Percentiles rank a stretch among this genome's conserved stretches.
Conservation (phyloP, 2,329 filamentous ascomycete species). For the Zymoseptoria ardabiliae region DNA sequence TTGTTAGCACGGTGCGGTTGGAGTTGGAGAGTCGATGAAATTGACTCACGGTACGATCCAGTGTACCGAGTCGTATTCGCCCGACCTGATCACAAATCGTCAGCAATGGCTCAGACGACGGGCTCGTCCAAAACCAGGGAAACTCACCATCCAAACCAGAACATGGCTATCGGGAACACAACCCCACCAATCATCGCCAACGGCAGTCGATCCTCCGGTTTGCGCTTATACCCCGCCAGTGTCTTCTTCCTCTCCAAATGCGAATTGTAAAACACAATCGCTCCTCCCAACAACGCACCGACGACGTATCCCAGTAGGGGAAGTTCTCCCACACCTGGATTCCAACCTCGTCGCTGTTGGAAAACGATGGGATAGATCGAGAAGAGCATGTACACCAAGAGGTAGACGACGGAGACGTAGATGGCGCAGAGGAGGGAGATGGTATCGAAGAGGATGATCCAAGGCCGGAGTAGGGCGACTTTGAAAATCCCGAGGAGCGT, state of each 20-base stretch:
- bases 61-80: conserved; percentile 36
- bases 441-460: conserved; percentile 65
- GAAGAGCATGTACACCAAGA: conserved; percentile 45
- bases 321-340: conserved; percentile 52
- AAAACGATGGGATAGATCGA: conserved; percentile 54
- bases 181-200: conserved; percentile 29
- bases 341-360: conserved; percentile 53
- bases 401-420: conserved; percentile 57
- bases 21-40: conserved; percentile 25
- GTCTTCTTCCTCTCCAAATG: conserved; percentile 34
- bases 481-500: conserved; percentile 39
- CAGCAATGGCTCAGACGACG: no score
- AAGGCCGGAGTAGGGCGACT: conserved; percentile 55
- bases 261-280: conserved; percentile 37
- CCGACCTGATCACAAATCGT: conserved; percentile 4
- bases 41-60: conserved; percentile 45
- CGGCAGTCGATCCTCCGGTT: conserved; percentile 38
- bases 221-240: conserved; percentile 27
- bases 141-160: conserved; percentile 30
- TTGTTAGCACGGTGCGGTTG: background rate
- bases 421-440: conserved; percentile 59
- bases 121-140: no score
- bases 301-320: conserved; percentile 37
- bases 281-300: conserved; percentile 41
- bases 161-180: conserved; percentile 28